Percentiles rank a stretch among this genome's conserved stretches.
Evolutionary conservation across 2,329 filamentous ascomycete genomes (phyloP).

Genomic region (Alternaria sp.): DNA sequence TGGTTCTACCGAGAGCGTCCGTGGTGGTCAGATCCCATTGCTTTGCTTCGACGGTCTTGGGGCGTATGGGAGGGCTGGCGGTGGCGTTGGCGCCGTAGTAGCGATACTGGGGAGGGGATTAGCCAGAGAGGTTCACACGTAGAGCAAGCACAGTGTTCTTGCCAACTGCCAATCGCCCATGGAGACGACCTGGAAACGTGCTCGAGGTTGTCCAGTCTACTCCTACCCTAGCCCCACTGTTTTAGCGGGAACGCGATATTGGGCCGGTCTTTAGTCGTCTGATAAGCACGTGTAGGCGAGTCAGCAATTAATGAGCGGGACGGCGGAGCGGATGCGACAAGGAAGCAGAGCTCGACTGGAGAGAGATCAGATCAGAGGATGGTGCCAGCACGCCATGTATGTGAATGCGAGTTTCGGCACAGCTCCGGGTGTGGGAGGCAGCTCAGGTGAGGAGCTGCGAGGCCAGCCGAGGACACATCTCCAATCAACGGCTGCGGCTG

Average conservation of each 20-base stretch:
- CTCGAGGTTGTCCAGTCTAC: constrained; percentile 11
- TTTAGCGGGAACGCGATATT: constrained; percentile 46
- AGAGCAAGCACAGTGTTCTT: constrained; percentile 15
- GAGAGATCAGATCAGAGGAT: constrained; percentile 5
- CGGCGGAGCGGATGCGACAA: constrained; percentile 12
- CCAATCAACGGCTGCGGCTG: constrained; percentile 34
- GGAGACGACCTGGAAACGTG: constrained; percentile 16
- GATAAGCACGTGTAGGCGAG: constrained; percentile 43
- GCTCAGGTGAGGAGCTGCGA: constrained; percentile 34
- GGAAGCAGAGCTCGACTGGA: constrained; percentile 10
- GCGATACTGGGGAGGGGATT: constrained; percentile 38
- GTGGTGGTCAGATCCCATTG: constrained; percentile 46
- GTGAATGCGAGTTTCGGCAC: constrained; percentile 4
- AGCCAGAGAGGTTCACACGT: constrained; percentile 3
- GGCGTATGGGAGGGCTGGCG: constrained; percentile 31
- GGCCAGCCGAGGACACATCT: constrained; percentile 31
- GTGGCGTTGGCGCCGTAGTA: constrained; percentile 39
- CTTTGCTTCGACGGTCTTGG: constrained; percentile 43
- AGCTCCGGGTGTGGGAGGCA: constrained; percentile 11
- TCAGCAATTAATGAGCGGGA: constrained; percentile 24
- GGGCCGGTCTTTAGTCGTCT: constrained; percentile 36
- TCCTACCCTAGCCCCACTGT: constrained; percentile 44
- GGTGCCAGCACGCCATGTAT: constrained; percentile 17
- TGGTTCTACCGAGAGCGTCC: constrained; percentile 45
- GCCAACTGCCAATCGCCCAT: constrained; percentile 49